These are phyloP conservation scores for Larix kaempferi DNA, from an alignment of 75 land plant species.

Conservation along the genomic window DNA sequence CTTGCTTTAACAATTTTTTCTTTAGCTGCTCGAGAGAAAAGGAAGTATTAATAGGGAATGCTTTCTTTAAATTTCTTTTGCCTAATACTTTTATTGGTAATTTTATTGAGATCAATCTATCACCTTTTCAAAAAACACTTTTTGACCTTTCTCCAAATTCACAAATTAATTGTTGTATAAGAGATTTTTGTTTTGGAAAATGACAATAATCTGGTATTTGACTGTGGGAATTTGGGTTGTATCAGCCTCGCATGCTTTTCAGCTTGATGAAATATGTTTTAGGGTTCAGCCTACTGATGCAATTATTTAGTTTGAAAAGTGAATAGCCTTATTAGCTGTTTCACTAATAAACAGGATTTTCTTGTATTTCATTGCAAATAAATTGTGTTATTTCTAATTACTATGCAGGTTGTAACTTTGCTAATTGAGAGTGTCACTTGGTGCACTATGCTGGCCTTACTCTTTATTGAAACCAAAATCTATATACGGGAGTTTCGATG, in stretches of 20 bases:
- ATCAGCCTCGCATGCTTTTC: not conserved
- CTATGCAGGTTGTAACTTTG: conserved; percentile 57
- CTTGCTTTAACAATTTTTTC: too few relatives aligned
- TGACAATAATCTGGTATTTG: not conserved
- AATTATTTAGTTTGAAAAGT: not conserved
- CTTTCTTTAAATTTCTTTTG: too few relatives aligned
- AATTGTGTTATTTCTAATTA: not conserved
- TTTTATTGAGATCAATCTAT: not conserved
- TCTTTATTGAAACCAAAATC: conserved; percentile 61
- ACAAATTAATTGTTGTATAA: not conserved
- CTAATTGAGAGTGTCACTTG: conserved; percentile 59
- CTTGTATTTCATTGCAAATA: not conserved
- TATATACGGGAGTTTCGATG: conserved; percentile 75
- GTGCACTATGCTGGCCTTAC: conserved; percentile 60
- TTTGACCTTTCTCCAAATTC: not conserved
- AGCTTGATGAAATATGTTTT: not conserved
- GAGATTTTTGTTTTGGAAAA: not conserved
- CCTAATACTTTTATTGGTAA: not conserved
- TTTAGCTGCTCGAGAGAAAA: too few relatives aligned
- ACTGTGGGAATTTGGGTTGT: not conserved
- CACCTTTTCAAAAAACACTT: not conserved
- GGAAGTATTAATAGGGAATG: too few relatives aligned
- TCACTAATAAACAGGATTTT: not conserved
- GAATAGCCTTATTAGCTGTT: not conserved
- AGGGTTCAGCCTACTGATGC: not conserved